Base-by-base conservation (phyloP, 345 rosid species). In the Corchorus olitorius region DNA sequence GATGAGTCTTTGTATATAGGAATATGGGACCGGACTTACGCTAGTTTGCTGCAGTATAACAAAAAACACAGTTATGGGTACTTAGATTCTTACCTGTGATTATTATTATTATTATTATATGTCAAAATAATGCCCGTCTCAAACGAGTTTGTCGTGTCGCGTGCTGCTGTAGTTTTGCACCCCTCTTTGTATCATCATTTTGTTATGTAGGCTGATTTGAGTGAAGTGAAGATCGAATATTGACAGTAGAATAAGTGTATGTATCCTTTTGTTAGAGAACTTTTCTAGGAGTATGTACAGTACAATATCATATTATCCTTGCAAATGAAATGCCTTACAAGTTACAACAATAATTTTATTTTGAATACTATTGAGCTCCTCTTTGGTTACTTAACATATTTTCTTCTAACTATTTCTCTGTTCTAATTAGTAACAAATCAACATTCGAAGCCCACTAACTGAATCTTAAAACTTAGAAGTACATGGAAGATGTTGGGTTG, bases 21-120 rank as follows among this genome's bases (percentile, higher is more conserved):
- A 76, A 73, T 90, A 34, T 88, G 93, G 90, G 93, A 89, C 63
- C 76, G 93, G 69, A 88, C 91, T 0, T 88, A 90, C 58, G 91
- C 83, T 0, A 90, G 93, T 79, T 81, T 90, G 75, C 82, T 90
- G 41, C 88, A 88, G 75, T 88, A 86, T 56, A 81, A 76, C 80
- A 83, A 46, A 78, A 73, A 82, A 74, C 87, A 79, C 68, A 69
- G 60, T 5, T 85, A 89, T 56, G 75, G 82, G 3, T 89, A 89
- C 65, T 87, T 89, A 1, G 93, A 89, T 84, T 79, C 86, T 39
- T 75, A 80, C 67, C 50, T 79, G 66, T 88, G 70, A 80, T 55
- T 48, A 4, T 88, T 63, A 80, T 64, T 35, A 4, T 27, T 27
- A 27, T 1, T 27, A 27, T 27, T 27, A 27, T 27, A 27, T 27